A percentile compares a stretch with the other conserved stretches of the same genome.
Conservation (phyloP, 169 alveolate species). For the Perkinsus olseni region DNA sequence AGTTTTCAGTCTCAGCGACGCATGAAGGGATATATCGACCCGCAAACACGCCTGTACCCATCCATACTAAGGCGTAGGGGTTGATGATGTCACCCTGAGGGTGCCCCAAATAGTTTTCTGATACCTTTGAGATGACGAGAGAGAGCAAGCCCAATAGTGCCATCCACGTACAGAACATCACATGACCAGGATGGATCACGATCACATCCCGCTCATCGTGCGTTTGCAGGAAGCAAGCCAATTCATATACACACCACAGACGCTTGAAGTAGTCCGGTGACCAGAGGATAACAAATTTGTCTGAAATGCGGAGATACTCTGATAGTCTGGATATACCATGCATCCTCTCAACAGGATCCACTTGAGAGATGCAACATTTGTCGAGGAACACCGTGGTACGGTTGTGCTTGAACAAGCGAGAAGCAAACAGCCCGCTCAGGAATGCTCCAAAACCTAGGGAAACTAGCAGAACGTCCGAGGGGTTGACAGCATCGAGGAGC, state of each 20-base stretch:
- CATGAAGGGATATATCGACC: too few species aligned
- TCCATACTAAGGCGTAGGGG: too few species aligned
- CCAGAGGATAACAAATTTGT: not conserved
- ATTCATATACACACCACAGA: not conserved
- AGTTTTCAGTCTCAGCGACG: too few species aligned
- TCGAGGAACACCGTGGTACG: not conserved
- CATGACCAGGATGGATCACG: not conserved
- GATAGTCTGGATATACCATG: not conserved
- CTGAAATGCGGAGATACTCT: not conserved
- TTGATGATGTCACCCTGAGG: not conserved
- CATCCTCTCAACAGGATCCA: not conserved
- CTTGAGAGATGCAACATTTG: not conserved
- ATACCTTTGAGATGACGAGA: not conserved
- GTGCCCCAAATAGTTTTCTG: not conserved
- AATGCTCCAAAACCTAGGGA: too few species aligned
- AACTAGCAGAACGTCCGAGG: too few species aligned
- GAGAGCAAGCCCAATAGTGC: not conserved
- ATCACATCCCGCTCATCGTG: not conserved
- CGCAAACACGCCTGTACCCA: too few species aligned
- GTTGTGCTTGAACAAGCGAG: not conserved
- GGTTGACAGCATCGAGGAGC: too few species aligned
- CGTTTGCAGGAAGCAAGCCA: not conserved
- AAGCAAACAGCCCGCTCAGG: too few species aligned
- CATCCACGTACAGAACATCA: not conserved
- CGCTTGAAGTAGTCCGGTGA: not conserved